A percentile compares a stretch with the other conserved stretches of the same genome.
phyloP scores from a whole-genome alignment of 306 rosid species.

The Cicer cuneatum region DNA sequence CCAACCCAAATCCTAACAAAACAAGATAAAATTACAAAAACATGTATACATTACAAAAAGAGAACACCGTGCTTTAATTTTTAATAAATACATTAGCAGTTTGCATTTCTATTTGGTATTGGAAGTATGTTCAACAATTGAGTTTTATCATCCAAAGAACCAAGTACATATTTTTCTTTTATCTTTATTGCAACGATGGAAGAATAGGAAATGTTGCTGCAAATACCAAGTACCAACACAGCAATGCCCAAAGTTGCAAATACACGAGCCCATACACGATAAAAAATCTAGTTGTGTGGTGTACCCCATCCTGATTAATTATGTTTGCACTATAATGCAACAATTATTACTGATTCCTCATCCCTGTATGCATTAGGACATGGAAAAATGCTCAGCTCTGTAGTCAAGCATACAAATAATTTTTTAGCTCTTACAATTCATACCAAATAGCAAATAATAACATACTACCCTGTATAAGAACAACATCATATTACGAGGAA shows the following conservation, averaged over 20 bases:
- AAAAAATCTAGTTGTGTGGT: constrained; percentile 5
- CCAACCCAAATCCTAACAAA: not conserved
- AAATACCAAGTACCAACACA: not conserved
- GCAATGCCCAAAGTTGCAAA: not conserved
- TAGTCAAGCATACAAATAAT: constrained; percentile 6
- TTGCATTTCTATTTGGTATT: not conserved
- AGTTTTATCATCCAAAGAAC: not conserved
- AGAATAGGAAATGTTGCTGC: constrained; percentile 18
- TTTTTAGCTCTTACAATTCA: not conserved
- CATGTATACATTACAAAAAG: not conserved
- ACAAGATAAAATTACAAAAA: constrained; percentile 5
- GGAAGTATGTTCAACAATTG: not conserved
- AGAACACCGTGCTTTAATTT: not conserved
- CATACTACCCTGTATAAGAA: constrained; percentile 13
- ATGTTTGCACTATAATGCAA: constrained; percentile 6
- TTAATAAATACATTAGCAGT: not conserved
- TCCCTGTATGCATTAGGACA: not conserved
- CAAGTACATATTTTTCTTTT: constrained; percentile 4
- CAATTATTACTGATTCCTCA: constrained; percentile 3
- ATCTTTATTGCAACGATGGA: not conserved
- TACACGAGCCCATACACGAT: not conserved
- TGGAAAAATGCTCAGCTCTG: constrained; percentile 3
- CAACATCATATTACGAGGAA: constrained; percentile 13
- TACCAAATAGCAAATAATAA: not conserved
- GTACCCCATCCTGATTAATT: constrained; percentile 10